These are phyloP conservation scores for Rhazya stricta DNA, from an alignment of 257 asterid genomes.

Conservation along the genomic window DNA sequence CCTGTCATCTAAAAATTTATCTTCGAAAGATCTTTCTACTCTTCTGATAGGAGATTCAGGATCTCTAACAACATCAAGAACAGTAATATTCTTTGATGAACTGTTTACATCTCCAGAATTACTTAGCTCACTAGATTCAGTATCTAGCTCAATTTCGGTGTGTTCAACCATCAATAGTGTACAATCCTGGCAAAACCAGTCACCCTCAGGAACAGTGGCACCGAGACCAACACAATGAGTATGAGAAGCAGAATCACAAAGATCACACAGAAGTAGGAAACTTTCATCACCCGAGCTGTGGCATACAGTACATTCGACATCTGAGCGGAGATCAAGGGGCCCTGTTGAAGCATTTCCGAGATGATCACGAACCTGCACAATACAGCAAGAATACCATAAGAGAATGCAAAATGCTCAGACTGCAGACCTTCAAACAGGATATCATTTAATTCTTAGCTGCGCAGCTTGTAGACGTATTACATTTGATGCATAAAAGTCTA, in stretches of 20 bases:
- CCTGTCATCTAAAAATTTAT: conserved; percentile 10
- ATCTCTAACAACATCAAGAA: conserved; percentile 28
- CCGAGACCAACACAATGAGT: conserved; percentile 70
- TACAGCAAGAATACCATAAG: conserved; percentile 5
- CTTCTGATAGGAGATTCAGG: conserved; percentile 24
- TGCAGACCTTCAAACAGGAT: not conserved
- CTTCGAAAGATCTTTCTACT: conserved; percentile 23
- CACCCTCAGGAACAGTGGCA: conserved; percentile 65
- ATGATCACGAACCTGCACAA: conserved; percentile 42
- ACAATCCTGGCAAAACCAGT: conserved; percentile 80
- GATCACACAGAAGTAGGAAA: conserved; percentile 65
- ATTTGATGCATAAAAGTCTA: not conserved
- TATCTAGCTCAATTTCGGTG: conserved; percentile 27
- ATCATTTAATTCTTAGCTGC: not conserved
- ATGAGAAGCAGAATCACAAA: conserved; percentile 67
- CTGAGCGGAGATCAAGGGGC: conserved; percentile 41
- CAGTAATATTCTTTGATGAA: not conserved
- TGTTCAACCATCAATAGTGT: conserved; percentile 54
- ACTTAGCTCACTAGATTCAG: conserved; percentile 22
- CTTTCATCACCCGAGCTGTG: conserved; percentile 38
- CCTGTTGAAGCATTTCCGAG: conserved; percentile 50
- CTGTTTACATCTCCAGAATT: not conserved
- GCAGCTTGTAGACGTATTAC: not conserved
- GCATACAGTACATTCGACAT: conserved; percentile 50
- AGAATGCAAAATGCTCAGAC: not conserved